phyloP scores from a whole-genome alignment of 2,329 filamentous ascomycete genomes.

The Nakataea oryzae region DNA sequence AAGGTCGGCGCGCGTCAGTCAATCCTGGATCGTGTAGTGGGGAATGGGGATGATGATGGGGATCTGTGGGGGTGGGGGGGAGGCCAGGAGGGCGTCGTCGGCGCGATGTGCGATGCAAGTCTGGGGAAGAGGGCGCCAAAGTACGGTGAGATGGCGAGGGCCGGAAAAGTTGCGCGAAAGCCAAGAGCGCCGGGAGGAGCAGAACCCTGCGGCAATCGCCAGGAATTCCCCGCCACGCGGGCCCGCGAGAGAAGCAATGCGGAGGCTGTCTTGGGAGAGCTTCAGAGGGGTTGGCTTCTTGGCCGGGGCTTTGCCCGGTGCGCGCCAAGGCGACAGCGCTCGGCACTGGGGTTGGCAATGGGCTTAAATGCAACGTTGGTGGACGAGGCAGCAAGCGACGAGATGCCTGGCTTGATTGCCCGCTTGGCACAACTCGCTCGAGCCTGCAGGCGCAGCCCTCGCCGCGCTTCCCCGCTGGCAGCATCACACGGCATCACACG shows the following conservation, averaged over 20 bases:
- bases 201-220: too few relatives aligned
- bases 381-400: not conserved
- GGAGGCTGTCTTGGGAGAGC: not conserved
- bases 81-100: too few relatives aligned
- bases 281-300: not conserved
- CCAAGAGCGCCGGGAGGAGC: not conserved
- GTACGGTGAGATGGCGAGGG: too few relatives aligned
- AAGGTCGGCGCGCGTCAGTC: not conserved
- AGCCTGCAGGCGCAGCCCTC: too few relatives aligned
- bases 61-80: not conserved
- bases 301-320: not conserved
- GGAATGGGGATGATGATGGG: not conserved
- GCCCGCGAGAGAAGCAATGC: not conserved
- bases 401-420: too few relatives aligned
- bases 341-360: too few relatives aligned
- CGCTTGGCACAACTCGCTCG: too few relatives aligned
- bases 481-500: too few relatives aligned
- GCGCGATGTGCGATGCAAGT: not conserved
- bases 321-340: not conserved
- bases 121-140: not conserved
- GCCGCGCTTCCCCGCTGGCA: too few relatives aligned
- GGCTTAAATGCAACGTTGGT: too few relatives aligned
- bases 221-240: not conserved
- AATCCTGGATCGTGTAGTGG: not conserved
- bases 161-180: not conserved